phyloP scores from a whole-genome alignment of 495 filamentous ascomycete genomes.

The Xylaria scruposa region DNA sequence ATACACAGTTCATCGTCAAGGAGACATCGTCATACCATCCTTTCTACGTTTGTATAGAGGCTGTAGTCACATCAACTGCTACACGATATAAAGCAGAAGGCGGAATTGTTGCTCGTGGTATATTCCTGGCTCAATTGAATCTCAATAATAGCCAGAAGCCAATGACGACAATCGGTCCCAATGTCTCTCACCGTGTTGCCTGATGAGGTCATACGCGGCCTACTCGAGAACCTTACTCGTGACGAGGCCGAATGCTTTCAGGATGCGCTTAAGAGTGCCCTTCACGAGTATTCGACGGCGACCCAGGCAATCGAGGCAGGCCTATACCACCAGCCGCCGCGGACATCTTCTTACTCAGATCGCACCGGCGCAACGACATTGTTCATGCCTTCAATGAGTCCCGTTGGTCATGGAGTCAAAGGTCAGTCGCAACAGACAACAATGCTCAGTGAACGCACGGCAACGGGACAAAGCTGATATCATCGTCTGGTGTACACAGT shows the following conservation, averaged over 20 bases:
- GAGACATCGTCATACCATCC: not conserved
- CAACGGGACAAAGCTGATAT: constrained; percentile 9
- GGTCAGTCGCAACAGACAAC: constrained; percentile 39
- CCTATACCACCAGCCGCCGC: constrained; percentile 73
- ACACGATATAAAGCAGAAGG: not conserved
- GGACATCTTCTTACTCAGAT: constrained; percentile 68
- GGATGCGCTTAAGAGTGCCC: constrained; percentile 69
- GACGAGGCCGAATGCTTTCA: constrained; percentile 74
- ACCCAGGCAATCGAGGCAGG: constrained; percentile 55
- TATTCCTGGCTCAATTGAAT: not conserved
- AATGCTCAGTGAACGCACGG: not conserved
- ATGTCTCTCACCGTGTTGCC: constrained; percentile 84
- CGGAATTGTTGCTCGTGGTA: not conserved
- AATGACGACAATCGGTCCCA: not conserved
- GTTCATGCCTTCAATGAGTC: constrained; percentile 83
- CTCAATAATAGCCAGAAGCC: not conserved
- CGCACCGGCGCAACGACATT: constrained; percentile 80
- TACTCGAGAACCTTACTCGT: constrained; percentile 74
- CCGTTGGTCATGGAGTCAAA: constrained; percentile 56
- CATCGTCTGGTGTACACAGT: constrained; percentile 32
- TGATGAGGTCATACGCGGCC: constrained; percentile 68
- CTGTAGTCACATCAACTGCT: not conserved
- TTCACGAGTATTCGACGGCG: constrained; percentile 83
- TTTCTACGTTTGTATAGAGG: not conserved
- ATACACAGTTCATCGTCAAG: not conserved